Evolutionary conservation across 371 early-diverging fungal species (phyloP).

Genomic region (Chytridium lagenaria): DNA sequence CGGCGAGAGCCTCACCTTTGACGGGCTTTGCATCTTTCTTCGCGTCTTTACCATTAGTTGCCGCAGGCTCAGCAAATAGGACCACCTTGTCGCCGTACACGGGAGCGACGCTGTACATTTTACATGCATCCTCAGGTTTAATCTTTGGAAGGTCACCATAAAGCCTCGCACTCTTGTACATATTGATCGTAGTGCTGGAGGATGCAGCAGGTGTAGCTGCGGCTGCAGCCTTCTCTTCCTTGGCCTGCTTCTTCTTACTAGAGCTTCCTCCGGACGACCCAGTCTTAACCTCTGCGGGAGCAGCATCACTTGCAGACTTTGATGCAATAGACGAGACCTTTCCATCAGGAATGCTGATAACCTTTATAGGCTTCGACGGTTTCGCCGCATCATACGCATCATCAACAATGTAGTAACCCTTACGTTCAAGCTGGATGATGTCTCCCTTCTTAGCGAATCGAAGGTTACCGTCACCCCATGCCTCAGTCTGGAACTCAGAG

Average conservation of each 20-base stretch:
- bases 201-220: conserved; percentile 21
- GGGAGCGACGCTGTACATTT: conserved; percentile 52
- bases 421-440: conserved; percentile 98
- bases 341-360: conserved; percentile 95
- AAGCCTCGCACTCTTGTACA: conserved; percentile 51
- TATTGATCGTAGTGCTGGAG: conserved; percentile 32
- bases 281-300: conserved; percentile 11
- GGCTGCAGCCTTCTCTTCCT: conserved; percentile 20
- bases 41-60: not conserved
- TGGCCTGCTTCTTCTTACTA: conserved; percentile 23
- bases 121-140: conserved; percentile 29
- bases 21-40: conserved; percentile 12
- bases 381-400: conserved; percentile 56
- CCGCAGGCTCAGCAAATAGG: not conserved
- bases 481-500: conserved; percentile 79
- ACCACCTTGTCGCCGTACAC: conserved; percentile 39
- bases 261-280: conserved; percentile 23
- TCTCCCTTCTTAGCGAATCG: conserved; percentile 68
- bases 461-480: conserved; percentile 59
- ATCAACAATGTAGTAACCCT: conserved; percentile 96
- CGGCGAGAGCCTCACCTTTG: conserved; percentile 29
- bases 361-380: conserved; percentile 60
- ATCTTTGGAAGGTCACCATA: conserved; percentile 37
- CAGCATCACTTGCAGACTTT: conserved; percentile 50
- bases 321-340: conserved; percentile 79